A percentile compares a stretch with the other conserved stretches of the same genome.
Evolutionary conservation across 2,329 filamentous ascomycete genomes (phyloP).

Genomic region (Talaromyces islandicus): DNA sequence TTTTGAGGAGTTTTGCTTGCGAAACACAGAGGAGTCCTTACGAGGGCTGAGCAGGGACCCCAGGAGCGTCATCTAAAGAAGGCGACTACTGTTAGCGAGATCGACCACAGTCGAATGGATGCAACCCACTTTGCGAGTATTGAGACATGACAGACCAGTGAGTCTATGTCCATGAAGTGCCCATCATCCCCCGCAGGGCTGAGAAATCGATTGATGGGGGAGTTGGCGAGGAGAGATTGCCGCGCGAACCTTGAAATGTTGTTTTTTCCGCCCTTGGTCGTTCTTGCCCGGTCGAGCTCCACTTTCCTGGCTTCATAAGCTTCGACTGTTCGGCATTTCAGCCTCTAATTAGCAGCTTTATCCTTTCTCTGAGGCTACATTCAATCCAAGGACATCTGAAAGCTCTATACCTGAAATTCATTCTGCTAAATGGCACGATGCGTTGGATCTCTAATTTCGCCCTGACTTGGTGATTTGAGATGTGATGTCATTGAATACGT

Average conservation of each 20-base stretch:
- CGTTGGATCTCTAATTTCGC: neutral
- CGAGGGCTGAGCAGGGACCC: slow-evolving; percentile 12
- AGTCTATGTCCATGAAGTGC: slow-evolving; percentile 10
- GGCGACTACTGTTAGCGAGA: neutral
- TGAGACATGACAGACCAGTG: slow-evolving; percentile 14
- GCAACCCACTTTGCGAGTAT: slow-evolving; percentile 11
- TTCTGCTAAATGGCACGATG: neutral
- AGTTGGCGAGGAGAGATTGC: neutral
- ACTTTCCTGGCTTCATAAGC: neutral
- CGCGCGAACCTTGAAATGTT: neutral
- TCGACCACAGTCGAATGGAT: neutral
- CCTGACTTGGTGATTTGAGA: neutral
- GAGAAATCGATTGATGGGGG: neutral
- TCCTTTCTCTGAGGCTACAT: neutral
- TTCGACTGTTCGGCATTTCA: neutral
- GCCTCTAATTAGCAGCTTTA: neutral
- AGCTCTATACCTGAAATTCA: neutral
- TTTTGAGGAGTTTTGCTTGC: neutral
- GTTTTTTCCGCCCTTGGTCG: neutral
- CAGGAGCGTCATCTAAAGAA: slow-evolving; percentile 12
- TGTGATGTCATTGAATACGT: neutral
- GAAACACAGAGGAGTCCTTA: slow-evolving; percentile 3
- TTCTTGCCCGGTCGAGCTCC: neutral
- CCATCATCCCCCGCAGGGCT: slow-evolving; percentile 10
- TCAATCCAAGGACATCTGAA: neutral